Evolutionary conservation across 129 eudicot genomes (phyloP).

Genomic region (Artemisia annua): DNA sequence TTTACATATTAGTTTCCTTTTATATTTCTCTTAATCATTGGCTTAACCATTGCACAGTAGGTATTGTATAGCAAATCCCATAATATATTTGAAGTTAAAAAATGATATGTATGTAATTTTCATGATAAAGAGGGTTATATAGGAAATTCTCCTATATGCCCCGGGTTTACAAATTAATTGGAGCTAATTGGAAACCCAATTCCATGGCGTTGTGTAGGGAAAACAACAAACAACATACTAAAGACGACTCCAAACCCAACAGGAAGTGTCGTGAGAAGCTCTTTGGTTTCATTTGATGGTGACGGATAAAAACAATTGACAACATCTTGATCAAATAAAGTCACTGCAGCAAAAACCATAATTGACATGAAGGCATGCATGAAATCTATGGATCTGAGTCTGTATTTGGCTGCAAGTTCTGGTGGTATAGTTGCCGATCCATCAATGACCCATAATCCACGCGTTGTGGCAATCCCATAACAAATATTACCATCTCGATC

Average conservation of each 20-base stretch:
- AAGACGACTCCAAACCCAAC: conserved; percentile 73
- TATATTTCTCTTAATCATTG: no score
- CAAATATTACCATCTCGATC: conserved; percentile 64
- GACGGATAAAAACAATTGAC: conserved; percentile 78
- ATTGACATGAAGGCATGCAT: conserved; percentile 84
- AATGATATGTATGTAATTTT: no score
- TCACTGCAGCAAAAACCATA: conserved; percentile 67
- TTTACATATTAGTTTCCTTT: no score
- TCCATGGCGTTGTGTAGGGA: conserved; percentile 86
- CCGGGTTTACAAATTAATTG: conserved; percentile 5
- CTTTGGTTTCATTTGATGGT: conserved; percentile 60
- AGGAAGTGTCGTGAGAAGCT: conserved; percentile 64
- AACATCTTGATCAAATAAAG: conserved; percentile 80
- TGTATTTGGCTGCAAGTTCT: conserved; percentile 55
- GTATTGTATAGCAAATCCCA: no score
- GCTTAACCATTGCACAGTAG: no score
- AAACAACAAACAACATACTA: conserved; percentile 73
- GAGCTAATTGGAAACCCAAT: conserved; percentile 80
- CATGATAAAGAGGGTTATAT: no score
- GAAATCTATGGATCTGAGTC: conserved; percentile 61
- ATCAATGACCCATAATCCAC: conserved; percentile 82
- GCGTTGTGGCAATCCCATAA: conserved; percentile 71
- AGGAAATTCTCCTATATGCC: no score
- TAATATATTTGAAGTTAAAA: no score
- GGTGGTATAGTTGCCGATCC: conserved; percentile 61